These are phyloP conservation scores for Inosperma sp. DNA, from an alignment of 768 basidiomycete species.

Conservation along the genomic window DNA sequence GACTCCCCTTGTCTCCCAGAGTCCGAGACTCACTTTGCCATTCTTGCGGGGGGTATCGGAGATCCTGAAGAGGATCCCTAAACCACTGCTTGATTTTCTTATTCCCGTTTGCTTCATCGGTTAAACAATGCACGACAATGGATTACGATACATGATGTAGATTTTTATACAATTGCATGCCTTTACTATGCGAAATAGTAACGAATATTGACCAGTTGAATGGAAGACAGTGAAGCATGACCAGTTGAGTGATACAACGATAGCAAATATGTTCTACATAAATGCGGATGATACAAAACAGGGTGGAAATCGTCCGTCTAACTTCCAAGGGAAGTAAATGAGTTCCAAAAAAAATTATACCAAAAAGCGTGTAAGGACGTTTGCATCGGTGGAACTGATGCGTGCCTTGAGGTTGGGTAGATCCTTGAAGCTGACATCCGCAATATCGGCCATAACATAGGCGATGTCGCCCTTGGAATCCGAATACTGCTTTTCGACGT, in stretches of 20 bases:
- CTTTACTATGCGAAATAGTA: neutral
- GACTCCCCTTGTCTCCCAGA: slow-evolving; percentile 98
- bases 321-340: slow-evolving; percentile 8
- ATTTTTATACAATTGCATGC: neutral
- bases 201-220: neutral
- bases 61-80: slow-evolving; percentile 87
- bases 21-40: slow-evolving; percentile 93
- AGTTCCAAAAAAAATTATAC: slow-evolving; percentile 35
- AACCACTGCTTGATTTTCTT: no score
- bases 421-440: slow-evolving; percentile 78
- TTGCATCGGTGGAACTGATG: slow-evolving; percentile 76
- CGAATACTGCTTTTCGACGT: slow-evolving; percentile 99
- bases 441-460: slow-evolving; percentile 96
- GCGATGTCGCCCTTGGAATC: slow-evolving; percentile 92
- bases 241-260: slow-evolving; percentile 39
- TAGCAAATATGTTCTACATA: slow-evolving; percentile 19
- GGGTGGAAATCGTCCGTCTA: slow-evolving; percentile 34
- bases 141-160: neutral
- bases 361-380: slow-evolving; percentile 86
- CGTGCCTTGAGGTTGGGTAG: slow-evolving; percentile 71
- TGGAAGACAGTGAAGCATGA: no score
- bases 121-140: neutral
- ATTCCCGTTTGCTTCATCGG: no score
- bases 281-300: slow-evolving; percentile 16
- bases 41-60: slow-evolving; percentile 85